These are phyloP conservation scores for Pinus taeda DNA, from an alignment of 75 land plant genomes.

Conservation along the genomic window DNA sequence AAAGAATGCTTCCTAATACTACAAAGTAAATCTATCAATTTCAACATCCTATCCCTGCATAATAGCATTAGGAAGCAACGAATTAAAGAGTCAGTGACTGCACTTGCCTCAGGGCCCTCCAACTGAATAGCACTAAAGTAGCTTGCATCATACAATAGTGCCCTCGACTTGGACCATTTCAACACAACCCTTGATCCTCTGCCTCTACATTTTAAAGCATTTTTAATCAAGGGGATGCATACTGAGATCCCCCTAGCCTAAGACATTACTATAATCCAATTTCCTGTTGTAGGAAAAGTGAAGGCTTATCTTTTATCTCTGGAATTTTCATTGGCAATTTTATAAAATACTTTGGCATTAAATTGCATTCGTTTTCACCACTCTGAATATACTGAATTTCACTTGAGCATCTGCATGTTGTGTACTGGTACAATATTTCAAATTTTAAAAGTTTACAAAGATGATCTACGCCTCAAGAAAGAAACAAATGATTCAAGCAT, in stretches of 20 bases:
- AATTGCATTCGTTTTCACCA: background rate
- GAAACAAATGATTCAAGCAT: background rate
- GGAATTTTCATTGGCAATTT: background rate
- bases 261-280: background rate
- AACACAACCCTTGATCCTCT: slow-evolving; percentile 79
- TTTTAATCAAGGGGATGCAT: background rate
- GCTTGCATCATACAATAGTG: slow-evolving; percentile 81
- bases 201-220: slow-evolving; percentile 51
- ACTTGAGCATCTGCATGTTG: background rate
- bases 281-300: background rate
- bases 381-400: background rate
- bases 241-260: background rate
- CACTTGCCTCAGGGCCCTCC: slow-evolving; percentile 64
- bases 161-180: slow-evolving; percentile 51
- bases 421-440: background rate
- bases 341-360: background rate
- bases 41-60: background rate
- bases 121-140: slow-evolving; percentile 63
- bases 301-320: background rate
- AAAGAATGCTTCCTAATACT: background rate
- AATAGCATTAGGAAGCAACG: background rate
- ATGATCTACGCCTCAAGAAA: background rate
- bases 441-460: background rate
- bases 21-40: background rate
- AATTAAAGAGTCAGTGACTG: background rate